Percentiles rank a stretch among this genome's conserved stretches.
phyloP scores from a whole-genome alignment of 345 rosid species.

The Trapa incisa region DNA sequence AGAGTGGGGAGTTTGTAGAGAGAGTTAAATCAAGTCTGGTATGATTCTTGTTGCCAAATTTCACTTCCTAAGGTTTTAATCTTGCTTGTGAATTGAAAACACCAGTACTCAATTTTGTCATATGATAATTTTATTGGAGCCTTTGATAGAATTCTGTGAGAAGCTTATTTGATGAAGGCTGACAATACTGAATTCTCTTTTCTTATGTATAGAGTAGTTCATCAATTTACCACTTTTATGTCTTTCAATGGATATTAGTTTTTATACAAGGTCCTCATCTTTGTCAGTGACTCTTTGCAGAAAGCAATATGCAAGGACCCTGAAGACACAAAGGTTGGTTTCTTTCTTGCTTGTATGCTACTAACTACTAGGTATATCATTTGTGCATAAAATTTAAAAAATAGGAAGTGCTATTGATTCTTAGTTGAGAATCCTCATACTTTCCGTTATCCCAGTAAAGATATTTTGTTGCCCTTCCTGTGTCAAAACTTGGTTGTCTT shows the following conservation, averaged over 20 bases:
- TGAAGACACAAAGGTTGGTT: slow-evolving; percentile 65
- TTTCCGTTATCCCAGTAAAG: neutral
- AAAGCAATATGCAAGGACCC: slow-evolving; percentile 73
- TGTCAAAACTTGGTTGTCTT: neutral
- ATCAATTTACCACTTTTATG: neutral
- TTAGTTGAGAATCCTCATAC: neutral
- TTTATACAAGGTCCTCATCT: neutral
- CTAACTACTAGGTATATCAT: neutral
- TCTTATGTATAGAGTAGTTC: neutral
- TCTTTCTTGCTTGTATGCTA: slow-evolving; percentile 6
- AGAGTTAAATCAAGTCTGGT: slow-evolving; percentile 87
- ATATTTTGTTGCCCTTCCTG: neutral
- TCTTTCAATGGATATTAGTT: neutral
- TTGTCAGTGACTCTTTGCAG: slow-evolving; percentile 30
- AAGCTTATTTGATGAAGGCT: no score
- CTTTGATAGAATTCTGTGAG: no score
- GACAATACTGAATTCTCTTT: neutral
- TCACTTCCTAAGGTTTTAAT: neutral
- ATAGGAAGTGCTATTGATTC: neutral
- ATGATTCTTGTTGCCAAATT: slow-evolving; percentile 11
- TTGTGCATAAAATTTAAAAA: neutral
- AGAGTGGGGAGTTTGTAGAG: slow-evolving; percentile 66
- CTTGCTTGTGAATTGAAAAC: neutral
- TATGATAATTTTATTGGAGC: no score
- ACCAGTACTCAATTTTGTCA: neutral